Conservation (phyloP, 2,329 filamentous ascomycete genomes). For the Hypoxylon sp. region DNA sequence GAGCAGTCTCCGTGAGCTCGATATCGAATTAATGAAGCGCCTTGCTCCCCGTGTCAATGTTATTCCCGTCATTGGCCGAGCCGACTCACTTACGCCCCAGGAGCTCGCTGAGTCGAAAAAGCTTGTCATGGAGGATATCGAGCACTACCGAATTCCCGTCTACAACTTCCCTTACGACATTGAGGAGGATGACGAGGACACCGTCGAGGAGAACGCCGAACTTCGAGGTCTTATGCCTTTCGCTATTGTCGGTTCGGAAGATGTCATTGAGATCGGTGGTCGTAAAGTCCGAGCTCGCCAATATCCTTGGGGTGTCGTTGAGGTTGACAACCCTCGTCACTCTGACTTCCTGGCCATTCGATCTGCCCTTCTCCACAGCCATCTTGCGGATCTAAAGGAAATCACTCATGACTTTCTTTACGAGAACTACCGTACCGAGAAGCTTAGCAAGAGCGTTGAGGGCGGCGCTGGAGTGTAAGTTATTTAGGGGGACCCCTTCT, state of each 20-base stretch:
- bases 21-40: constrained; percentile 99
- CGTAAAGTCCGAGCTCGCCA: constrained; percentile 94
- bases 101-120: constrained; percentile 99
- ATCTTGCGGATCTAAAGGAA: constrained; percentile 98
- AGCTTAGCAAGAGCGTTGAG: constrained; percentile 99
- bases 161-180: constrained; percentile 99
- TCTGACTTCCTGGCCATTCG: constrained; percentile 98
- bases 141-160: constrained; percentile 99
- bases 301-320: constrained; percentile 99
- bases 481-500: constrained; percentile 18
- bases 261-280: constrained; percentile 92
- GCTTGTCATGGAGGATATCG: constrained; percentile 99
- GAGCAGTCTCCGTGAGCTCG: constrained; percentile 91
- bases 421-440: constrained; percentile 99
- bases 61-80: constrained; percentile 98
- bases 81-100: constrained; percentile 94
- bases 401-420: constrained; percentile 99
- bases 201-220: constrained; percentile 98
- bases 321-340: constrained; percentile 99
- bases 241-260: constrained; percentile 97
- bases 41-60: constrained; percentile 98
- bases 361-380: constrained; percentile 95
- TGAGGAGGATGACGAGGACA: constrained; percentile 99
- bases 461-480: constrained; percentile 90
- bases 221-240: constrained; percentile 98